Percentiles rank a stretch among this genome's conserved stretches.
phyloP scores from a whole-genome alignment of 23 red algal species.

The Gracilaria vermiculophylla region DNA sequence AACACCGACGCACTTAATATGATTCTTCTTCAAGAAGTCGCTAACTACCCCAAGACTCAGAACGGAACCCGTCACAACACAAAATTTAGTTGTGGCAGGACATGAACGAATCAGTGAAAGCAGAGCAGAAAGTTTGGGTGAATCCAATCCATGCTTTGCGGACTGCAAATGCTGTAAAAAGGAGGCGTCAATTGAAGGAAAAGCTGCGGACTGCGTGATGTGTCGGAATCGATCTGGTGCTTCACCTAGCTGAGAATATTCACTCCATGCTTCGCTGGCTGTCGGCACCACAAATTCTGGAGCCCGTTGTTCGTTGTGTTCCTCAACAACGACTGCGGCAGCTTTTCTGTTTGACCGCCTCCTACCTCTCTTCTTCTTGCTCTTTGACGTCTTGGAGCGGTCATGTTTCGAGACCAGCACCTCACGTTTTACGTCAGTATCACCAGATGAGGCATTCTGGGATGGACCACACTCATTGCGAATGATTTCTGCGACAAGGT shows the following conservation, averaged over 20 bases:
- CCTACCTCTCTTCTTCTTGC: neutral
- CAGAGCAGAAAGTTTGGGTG: constrained; percentile 46
- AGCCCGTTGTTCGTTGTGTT: neutral
- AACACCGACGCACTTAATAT: constrained; percentile 39
- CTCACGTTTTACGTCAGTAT: neutral
- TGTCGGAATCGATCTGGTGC: constrained; percentile 15
- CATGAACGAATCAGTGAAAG: constrained; percentile 27
- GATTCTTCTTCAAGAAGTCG: constrained; percentile 21
- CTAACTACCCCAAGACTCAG: constrained; percentile 36
- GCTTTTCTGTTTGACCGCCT: neutral
- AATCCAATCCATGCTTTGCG: neutral
- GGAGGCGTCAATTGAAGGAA: constrained; percentile 43
- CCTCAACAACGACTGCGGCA: neutral
- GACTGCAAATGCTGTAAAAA: constrained; percentile 36
- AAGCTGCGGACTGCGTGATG: neutral
- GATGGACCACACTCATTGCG: neutral
- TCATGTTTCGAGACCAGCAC: neutral
- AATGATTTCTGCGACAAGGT: constrained; percentile 24
- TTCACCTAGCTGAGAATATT: constrained; percentile 16
- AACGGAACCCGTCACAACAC: constrained; percentile 51
- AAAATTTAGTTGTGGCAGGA: constrained; percentile 25
- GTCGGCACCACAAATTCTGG: constrained; percentile 33
- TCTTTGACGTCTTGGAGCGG: neutral
- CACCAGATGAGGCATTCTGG: neutral
- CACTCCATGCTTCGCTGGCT: constrained; percentile 30